A percentile compares a stretch with the other conserved stretches of the same genome.
Conservation (phyloP, 2,329 filamentous ascomycete species). For the Penicillium sp. region DNA sequence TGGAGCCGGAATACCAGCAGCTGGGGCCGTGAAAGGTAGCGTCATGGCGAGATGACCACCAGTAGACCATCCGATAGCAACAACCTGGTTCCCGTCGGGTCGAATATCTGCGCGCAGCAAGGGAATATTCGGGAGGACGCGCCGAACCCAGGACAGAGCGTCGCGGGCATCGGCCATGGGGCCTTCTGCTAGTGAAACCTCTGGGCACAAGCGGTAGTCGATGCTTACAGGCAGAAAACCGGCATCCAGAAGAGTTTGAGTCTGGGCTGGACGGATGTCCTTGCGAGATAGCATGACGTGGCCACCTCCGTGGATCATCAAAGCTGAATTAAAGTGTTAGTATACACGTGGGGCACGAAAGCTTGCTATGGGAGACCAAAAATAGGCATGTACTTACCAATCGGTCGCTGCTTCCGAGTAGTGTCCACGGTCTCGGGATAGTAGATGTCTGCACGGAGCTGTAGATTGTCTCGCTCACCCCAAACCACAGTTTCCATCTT, state of each 20-base stretch:
- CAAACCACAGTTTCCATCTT: background rate
- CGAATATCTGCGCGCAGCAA: constrained; percentile 2
- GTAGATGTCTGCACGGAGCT: background rate
- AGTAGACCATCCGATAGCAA: constrained; percentile 50
- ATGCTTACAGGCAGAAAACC: constrained; percentile 52
- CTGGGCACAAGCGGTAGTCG: constrained; percentile 55
- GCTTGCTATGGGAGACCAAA: background rate
- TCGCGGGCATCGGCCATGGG: constrained; percentile 47
- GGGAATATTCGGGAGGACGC: background rate
- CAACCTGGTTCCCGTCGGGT: constrained; percentile 30
- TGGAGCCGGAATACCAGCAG: constrained; percentile 36
- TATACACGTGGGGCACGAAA: background rate
- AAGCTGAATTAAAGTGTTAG: constrained; percentile 11
- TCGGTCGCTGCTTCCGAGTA: background rate
- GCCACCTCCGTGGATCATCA: constrained; percentile 29
- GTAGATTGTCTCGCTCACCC: background rate
- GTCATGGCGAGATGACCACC: constrained; percentile 50
- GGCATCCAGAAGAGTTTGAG: constrained; percentile 36
- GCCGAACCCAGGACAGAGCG: constrained; percentile 25
- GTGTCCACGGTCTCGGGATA: constrained; percentile 16
- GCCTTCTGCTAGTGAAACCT: constrained; percentile 46
- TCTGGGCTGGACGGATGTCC: constrained; percentile 34
- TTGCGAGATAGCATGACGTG: constrained; percentile 25
- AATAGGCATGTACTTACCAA: background rate
- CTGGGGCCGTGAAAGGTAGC: constrained; percentile 37